Evolutionary conservation across 139 green algal species (phyloP).

Genomic region (Tetradesmus lagerheimii): DNA sequence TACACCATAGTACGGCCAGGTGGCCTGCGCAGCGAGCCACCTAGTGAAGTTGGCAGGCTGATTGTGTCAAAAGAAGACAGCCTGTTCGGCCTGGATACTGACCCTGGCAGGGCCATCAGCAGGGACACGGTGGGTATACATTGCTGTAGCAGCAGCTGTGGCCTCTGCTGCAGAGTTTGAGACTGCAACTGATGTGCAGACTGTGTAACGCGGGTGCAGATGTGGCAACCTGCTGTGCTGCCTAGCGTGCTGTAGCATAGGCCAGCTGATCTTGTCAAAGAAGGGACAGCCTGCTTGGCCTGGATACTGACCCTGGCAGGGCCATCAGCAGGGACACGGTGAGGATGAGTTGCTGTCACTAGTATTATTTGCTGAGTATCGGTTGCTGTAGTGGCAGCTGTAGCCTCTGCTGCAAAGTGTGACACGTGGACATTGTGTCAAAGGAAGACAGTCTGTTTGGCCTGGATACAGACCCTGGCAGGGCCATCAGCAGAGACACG

Average conservation of each 20-base stretch:
- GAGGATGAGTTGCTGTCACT: too few relatives aligned
- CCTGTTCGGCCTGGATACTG: conserved; percentile 63
- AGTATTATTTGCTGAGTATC: too few relatives aligned
- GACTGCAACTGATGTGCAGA: too few relatives aligned
- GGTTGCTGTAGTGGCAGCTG: too few relatives aligned
- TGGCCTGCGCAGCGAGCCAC: conserved; percentile 56
- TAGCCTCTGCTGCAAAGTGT: too few relatives aligned
- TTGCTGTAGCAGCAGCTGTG: too few relatives aligned
- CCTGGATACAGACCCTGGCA: conserved; percentile 58
- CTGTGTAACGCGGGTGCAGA: too few relatives aligned
- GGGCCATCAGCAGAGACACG: conserved; percentile 64
- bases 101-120: conserved; percentile 63
- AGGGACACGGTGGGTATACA: conserved; percentile 72
- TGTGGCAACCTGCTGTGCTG: too few relatives aligned
- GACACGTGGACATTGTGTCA: not conserved
- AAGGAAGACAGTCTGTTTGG: conserved; percentile 73
- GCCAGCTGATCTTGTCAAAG: conserved; percentile 64
- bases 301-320: conserved; percentile 59
- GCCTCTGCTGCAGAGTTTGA: too few relatives aligned
- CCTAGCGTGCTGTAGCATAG: too few relatives aligned
- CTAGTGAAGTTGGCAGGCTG: conserved; percentile 70
- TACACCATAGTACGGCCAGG: conserved; percentile 77
- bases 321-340: conserved; percentile 71
- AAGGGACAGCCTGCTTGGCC: conserved; percentile 74
- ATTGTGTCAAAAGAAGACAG: conserved; percentile 63